These are phyloP conservation scores for Coemansia sp. DNA, from an alignment of 192 early-diverging fungal genomes.

Conservation along the genomic window DNA sequence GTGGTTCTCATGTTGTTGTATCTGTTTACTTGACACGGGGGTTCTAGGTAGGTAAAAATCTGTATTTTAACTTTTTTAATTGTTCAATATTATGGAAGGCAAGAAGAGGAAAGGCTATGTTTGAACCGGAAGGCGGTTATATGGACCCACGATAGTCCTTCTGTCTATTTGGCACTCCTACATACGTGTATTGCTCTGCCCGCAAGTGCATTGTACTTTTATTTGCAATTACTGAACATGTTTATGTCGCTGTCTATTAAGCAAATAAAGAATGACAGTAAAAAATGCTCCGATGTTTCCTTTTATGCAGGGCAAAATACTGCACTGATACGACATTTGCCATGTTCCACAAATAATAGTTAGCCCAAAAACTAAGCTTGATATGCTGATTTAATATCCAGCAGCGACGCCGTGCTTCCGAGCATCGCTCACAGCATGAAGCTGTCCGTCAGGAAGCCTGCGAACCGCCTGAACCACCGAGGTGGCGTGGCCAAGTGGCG, in stretches of 20 bases:
- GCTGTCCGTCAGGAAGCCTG: constrained; percentile 41
- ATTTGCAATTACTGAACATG: not conserved
- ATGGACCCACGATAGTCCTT: not conserved
- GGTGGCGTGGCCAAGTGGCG: constrained; percentile 30
- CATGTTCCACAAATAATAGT: too few species aligned
- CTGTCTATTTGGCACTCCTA: too few species aligned
- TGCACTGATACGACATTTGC: too few species aligned
- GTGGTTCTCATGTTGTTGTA: constrained; percentile 31
- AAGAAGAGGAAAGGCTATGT: not conserved
- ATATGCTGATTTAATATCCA: constrained; percentile 34
- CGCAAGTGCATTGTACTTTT: not conserved
- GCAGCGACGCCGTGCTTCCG: constrained; percentile 68
- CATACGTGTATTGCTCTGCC: not conserved
- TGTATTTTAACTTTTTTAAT: not conserved
- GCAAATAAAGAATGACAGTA: not conserved
- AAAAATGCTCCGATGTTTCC: too few species aligned
- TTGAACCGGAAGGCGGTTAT: not conserved
- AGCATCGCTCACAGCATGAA: constrained; percentile 66
- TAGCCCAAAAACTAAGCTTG: not conserved
- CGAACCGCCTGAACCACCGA: constrained; percentile 64
- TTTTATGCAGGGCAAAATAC: too few species aligned
- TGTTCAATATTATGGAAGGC: not conserved
- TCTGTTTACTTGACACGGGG: not conserved
- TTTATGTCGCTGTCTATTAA: too few species aligned
- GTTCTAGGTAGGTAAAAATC: not conserved